Percentiles rank a stretch among this genome's conserved stretches.
Evolutionary conservation across 352 stramenopile genomes (phyloP).

Genomic region (Pythium dissimile): DNA sequence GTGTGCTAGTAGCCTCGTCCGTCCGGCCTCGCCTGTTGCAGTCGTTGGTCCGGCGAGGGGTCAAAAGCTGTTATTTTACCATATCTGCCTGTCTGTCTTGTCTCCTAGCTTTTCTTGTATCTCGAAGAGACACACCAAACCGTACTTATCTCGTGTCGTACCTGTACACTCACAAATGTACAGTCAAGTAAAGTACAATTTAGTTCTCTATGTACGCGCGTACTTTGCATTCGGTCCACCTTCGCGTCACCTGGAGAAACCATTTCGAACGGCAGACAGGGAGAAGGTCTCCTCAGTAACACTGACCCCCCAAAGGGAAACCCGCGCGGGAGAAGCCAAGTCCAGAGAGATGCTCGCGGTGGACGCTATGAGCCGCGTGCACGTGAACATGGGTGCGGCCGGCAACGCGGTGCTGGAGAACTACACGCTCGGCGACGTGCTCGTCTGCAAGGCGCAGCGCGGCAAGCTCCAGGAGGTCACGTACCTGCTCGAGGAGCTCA

Average conservation of each 20-base stretch:
- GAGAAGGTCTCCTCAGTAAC: background rate
- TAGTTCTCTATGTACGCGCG: background rate
- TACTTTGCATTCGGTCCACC: slow-evolving; percentile 27
- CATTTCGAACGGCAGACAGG: slow-evolving; percentile 20
- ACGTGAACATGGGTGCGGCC: slow-evolving; percentile 51
- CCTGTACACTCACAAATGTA: no score
- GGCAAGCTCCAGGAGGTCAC: slow-evolving; percentile 79
- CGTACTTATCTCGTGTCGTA: background rate
- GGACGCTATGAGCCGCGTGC: slow-evolving; percentile 57
- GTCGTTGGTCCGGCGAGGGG: no score
- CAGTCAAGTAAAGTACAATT: no score
- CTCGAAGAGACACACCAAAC: background rate
- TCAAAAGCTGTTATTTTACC: no score
- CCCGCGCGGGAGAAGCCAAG: slow-evolving; percentile 2
- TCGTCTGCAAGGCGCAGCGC: slow-evolving; percentile 83
- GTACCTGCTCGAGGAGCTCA: slow-evolving; percentile 68
- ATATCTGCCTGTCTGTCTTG: no score
- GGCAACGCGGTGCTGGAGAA: slow-evolving; percentile 56
- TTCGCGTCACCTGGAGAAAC: slow-evolving; percentile 13
- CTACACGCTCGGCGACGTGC: slow-evolving; percentile 82
- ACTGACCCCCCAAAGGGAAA: slow-evolving; percentile 5
- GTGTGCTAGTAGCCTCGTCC: no score
- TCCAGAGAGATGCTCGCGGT: slow-evolving; percentile 13
- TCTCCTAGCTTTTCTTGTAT: background rate
- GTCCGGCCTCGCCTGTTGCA: no score